Percentiles rank a stretch among this genome's conserved stretches.
Evolutionary conservation across 495 filamentous ascomycete species (phyloP).

Genomic region (Penicillium angulare): DNA sequence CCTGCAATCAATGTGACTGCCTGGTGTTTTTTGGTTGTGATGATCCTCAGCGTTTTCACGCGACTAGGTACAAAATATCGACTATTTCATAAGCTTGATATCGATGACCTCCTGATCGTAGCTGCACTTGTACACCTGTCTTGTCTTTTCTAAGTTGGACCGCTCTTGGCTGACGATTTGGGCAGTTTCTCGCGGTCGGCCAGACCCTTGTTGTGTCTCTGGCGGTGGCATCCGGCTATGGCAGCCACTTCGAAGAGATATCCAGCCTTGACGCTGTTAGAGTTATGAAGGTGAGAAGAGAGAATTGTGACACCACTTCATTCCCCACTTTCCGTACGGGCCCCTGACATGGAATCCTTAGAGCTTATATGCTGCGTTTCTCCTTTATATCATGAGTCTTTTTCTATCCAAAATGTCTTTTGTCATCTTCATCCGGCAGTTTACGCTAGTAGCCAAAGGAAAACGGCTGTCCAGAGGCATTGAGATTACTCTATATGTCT

Average conservation of each 20-base stretch:
- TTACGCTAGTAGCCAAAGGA: conserved; percentile 15
- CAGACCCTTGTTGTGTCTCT: conserved; percentile 11
- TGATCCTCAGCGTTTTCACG: conserved; percentile 15
- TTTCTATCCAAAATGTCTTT: neutral
- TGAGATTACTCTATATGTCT: conserved; percentile 5
- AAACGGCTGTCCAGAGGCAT: conserved; percentile 12
- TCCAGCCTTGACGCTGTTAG: conserved; percentile 6
- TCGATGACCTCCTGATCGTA: conserved; percentile 15
- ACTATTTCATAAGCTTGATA: conserved; percentile 17
- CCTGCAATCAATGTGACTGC: conserved; percentile 21
- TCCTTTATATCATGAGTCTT: conserved; percentile 16
- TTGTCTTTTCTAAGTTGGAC: too few relatives aligned
- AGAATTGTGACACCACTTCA: too few relatives aligned
- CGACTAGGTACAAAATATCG: conserved; percentile 24
- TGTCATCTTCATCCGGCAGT: conserved; percentile 17
- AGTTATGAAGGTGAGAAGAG: conserved; percentile 30
- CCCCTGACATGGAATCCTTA: too few relatives aligned
- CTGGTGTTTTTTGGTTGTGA: conserved; percentile 19
- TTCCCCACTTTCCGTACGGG: too few relatives aligned
- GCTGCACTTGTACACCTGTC: neutral
- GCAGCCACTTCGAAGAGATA: conserved; percentile 16
- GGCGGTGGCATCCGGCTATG: conserved; percentile 28
- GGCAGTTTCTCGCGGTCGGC: too few relatives aligned
- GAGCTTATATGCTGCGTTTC: conserved; percentile 16
- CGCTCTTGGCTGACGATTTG: too few relatives aligned